These are phyloP conservation scores for Oryza punctata DNA, from an alignment of 176 grass and related monocot genomes.

Conservation along the genomic window DNA sequence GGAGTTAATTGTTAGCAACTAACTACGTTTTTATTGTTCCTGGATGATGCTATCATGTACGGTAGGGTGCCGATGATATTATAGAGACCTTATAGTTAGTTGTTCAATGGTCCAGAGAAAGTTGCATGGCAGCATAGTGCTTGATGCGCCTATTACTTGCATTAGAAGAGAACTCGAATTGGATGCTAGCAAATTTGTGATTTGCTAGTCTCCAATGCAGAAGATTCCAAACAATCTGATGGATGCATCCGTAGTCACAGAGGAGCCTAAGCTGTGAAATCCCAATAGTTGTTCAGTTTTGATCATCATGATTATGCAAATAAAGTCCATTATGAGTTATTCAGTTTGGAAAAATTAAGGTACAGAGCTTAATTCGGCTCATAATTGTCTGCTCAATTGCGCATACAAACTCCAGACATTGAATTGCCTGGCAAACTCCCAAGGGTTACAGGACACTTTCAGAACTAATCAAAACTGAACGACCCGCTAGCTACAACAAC, in stretches of 20 bases:
- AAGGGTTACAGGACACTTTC: not conserved
- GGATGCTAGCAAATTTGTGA: not conserved
- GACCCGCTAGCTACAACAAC: slow-evolving; percentile 2
- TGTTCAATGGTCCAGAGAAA: not conserved
- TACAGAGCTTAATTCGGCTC: not conserved
- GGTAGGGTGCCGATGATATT: not conserved
- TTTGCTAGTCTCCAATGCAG: not conserved
- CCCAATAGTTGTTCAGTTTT: not conserved
- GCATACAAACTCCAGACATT: slow-evolving; percentile 17
- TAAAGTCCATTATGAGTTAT: not conserved
- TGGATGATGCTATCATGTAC: too few species aligned
- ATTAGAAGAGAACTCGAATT: not conserved
- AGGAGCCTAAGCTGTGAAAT: not conserved
- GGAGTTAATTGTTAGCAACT: too few species aligned
- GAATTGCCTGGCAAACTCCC: slow-evolving; percentile 1
- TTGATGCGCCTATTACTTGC: not conserved
- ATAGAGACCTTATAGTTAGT: not conserved
- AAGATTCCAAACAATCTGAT: not conserved
- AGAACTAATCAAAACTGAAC: slow-evolving; percentile 6
- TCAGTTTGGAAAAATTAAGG: slow-evolving; percentile 3
- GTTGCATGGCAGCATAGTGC: not conserved
- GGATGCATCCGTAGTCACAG: not conserved
- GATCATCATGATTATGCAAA: not conserved
- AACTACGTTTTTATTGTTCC: not conserved
- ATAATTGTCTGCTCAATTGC: slow-evolving; percentile 3